Evolutionary conservation across 2,329 filamentous ascomycete species (phyloP), one percentile per base, ranked within the genome.

Genomic region (Cytospora piceicola): DNA sequence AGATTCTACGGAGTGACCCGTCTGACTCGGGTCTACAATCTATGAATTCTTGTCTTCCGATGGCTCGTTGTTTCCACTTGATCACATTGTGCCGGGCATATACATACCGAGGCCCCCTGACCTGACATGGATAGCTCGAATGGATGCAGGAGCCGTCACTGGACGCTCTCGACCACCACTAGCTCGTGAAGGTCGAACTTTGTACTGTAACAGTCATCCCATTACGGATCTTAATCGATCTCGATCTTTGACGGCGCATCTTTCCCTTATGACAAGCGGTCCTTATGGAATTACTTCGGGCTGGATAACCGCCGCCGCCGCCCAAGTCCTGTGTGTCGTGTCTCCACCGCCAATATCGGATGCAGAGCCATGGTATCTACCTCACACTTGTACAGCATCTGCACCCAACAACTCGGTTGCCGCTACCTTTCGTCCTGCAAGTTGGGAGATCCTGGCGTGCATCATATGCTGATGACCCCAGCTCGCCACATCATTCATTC

Each of bases 1-100:
- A 71, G 57, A 62, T 63, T 70, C 29, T 73, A 70, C 17, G 74
- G 71, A 67, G 73, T 72, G n/a, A 75, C 57, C 34, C 74, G 57
- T 17, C 55, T 14, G 34, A 58, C 54, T 36, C 52, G 53, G 39
- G 52, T 12, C 9, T 36, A 32, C 52, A 65, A 46, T 65, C 29
- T 61, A 55, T 59, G 34, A 29, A 22, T 42, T 65, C 30, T 61
- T 62, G 54, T 58, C 34, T 36, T 54, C 58, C 54, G 53, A 22
- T 36, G 34, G 14, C 54, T 14, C 46, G 58, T 20, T 27, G 22
- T 36, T 29, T 29, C 34, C 7, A 20, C 24, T 36, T 42, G 29
- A 17, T 27, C 54, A 62, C 32, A 24, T 36, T 27, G 42, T 7
- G 30, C 20, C 65, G 55, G 65, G 20, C 29, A 59, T 61, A 42